Conservation (phyloP, 1,284 basidiomycete genomes). For the Puccinia horiana region DNA sequence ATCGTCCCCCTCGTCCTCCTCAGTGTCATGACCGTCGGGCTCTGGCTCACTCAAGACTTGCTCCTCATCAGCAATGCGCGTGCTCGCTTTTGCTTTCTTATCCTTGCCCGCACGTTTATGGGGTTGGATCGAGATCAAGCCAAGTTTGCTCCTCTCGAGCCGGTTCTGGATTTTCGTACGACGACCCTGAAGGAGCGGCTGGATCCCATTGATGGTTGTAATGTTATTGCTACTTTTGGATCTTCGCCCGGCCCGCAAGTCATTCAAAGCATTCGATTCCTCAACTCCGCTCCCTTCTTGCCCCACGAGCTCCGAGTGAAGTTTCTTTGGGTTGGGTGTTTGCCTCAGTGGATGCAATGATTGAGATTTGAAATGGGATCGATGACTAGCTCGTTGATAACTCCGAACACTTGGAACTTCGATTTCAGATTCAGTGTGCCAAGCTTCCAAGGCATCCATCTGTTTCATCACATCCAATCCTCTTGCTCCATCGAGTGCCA, state of each 20-base stretch:
- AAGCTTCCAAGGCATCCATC: slow-evolving; percentile 31
- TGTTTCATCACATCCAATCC: slow-evolving; percentile 46
- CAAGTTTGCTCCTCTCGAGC: neutral
- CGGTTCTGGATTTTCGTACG: neutral
- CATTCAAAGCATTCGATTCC: neutral
- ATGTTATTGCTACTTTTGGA: neutral
- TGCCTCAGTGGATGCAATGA: neutral
- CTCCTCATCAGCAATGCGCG: neutral
- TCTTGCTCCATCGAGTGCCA: slow-evolving; percentile 21
- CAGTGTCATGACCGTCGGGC: neutral
- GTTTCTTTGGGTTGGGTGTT: neutral
- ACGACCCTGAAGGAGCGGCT: neutral
- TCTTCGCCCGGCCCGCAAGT: neutral
- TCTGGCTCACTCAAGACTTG: slow-evolving; percentile 4
- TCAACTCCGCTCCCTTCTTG: neutral
- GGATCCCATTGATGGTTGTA: neutral
- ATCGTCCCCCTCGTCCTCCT: slow-evolving; percentile 1
- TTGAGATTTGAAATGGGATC: neutral
- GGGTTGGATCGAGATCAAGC: neutral
- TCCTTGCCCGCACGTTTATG: neutral
- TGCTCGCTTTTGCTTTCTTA: neutral
- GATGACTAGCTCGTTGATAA: slow-evolving; percentile 3
- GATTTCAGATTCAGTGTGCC: slow-evolving; percentile 21
- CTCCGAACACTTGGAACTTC: neutral
- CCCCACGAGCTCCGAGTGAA: neutral